These are phyloP conservation scores for Nemania sp. DNA, from an alignment of 2,329 filamentous ascomycete genomes.

Conservation along the genomic window DNA sequence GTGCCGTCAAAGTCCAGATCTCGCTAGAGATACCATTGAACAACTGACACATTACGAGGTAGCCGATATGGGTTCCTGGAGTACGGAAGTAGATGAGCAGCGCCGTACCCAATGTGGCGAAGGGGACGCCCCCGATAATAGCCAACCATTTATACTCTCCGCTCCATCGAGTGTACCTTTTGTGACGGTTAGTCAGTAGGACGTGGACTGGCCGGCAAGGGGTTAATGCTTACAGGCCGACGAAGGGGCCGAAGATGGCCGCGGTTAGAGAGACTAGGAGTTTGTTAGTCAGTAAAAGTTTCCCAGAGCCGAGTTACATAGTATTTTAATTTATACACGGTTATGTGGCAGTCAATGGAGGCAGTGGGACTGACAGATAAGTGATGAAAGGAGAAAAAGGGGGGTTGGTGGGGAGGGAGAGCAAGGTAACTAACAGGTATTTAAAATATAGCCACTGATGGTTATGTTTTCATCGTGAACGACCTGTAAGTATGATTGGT, in stretches of 20 bases:
- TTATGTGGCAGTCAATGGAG: no score
- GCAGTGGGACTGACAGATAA: no score
- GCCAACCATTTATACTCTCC: conserved; percentile 10
- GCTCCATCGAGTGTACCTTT: conserved; percentile 8
- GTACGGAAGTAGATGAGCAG: conserved; percentile 14
- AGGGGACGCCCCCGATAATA: conserved; percentile 3
- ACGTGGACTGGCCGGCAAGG: not conserved
- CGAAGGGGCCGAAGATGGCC: conserved; percentile 7
- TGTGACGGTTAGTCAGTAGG: not conserved
- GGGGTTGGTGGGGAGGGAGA: not conserved
- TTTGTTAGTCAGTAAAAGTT: not conserved
- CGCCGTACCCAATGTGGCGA: conserved; percentile 7
- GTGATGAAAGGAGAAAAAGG: no score
- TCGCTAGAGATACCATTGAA: conserved; percentile 9
- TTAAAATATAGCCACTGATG: conserved; percentile 7
- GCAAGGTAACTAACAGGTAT: not conserved
- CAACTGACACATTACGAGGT: conserved; percentile 9
- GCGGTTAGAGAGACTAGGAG: conserved; percentile 4
- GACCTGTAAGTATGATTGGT: conserved; percentile 13
- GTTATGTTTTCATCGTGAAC: conserved; percentile 9
- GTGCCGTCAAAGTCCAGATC: conserved; percentile 4
- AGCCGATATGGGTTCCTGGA: conserved; percentile 5
- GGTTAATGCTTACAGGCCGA: conserved; percentile 3
- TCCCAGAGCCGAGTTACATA: no score
- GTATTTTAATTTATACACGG: no score